Base-by-base conservation (phyloP, 805 yeast species). In the Myxozyma kluyveri region DNA sequence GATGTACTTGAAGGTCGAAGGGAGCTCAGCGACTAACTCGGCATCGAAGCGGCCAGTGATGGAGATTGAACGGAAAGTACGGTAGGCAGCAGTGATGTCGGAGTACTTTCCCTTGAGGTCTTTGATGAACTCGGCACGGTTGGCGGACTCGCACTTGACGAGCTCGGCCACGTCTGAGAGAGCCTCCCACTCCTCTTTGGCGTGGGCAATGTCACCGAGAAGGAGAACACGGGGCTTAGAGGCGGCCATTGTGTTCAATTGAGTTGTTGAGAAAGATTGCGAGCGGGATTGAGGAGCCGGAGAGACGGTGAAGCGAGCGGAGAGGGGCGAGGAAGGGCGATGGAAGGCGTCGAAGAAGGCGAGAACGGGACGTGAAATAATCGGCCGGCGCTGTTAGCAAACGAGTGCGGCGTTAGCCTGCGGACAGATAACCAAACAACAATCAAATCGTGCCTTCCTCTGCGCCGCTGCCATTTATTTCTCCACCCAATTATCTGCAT, bases 1-100 rank as follows among this genome's bases (percentile, higher is more conserved):
- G 12, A 84, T 69, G 12, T 78, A 70, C 52, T 74, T 72, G 4
- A 84, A 73, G 0, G 80, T 65, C 1, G 67, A 50, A 3, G 91
- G 91, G 49, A 84, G 71, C 24, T 75, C 73, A 7, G 67, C 58
- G 19, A 79, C 74, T 56, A 84, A 65, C 59, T 84, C 89, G 44
- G 72, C 76, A 64, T 84, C 89, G 56, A 84, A 80, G 41, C 80
- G 67, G 1, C 90, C 90, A 2, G 88, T 82, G 45, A 72, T 69
- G 5, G 59, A 56, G 9, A 75, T 73, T 54, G 83, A 75, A 3
- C 67, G 72, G 52, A 77, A 82, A 1, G 88, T 81, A 58, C 89
- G 73, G 44, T 72, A 69, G 49, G 76, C 73, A 39, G 68, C 68
- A 32, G 69, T 68, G 31, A 76, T 63, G 42, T 74, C 77, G 39